Evolutionary conservation across 345 rosid species (phyloP).

Genomic region (Xanthoceras sorbifolium): DNA sequence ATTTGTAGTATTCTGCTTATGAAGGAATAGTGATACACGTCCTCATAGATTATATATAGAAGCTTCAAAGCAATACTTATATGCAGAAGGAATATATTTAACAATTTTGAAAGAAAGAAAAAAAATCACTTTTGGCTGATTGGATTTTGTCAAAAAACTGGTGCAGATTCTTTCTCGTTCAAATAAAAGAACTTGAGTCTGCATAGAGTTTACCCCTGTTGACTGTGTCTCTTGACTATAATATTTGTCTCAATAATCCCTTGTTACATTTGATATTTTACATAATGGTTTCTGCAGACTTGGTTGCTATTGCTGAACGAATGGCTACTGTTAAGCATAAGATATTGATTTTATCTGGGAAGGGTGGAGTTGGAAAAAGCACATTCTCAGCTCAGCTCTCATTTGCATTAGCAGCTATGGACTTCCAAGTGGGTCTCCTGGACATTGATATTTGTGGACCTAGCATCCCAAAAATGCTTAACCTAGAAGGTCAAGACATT

Average conservation of each 20-base stretch:
- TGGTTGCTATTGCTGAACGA: slow-evolving; percentile 87
- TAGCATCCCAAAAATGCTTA: slow-evolving; percentile 96
- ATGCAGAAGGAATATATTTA: not conserved
- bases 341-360: slow-evolving; percentile 85
- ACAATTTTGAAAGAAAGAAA: not conserved
- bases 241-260: not conserved
- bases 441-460: slow-evolving; percentile 96
- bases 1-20: not conserved
- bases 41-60: not conserved
- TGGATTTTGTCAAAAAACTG: not conserved
- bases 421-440: slow-evolving; percentile 85
- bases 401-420: slow-evolving; percentile 81
- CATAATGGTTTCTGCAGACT: slow-evolving; percentile 50
- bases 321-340: slow-evolving; percentile 96
- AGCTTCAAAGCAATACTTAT: not conserved
- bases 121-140: not conserved
- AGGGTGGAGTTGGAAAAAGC: slow-evolving; percentile 98
- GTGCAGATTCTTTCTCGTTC: not conserved
- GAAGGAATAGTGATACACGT: not conserved
- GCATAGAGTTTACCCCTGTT: not conserved
- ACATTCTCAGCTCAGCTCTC: slow-evolving; percentile 94
- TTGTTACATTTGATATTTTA: not conserved
- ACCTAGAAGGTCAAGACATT: slow-evolving; percentile 91
- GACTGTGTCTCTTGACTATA: not conserved
- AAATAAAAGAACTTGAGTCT: not conserved